These are phyloP conservation scores for Erodium texanum DNA, from an alignment of 441 rosid genomes.

Conservation along the genomic window DNA sequence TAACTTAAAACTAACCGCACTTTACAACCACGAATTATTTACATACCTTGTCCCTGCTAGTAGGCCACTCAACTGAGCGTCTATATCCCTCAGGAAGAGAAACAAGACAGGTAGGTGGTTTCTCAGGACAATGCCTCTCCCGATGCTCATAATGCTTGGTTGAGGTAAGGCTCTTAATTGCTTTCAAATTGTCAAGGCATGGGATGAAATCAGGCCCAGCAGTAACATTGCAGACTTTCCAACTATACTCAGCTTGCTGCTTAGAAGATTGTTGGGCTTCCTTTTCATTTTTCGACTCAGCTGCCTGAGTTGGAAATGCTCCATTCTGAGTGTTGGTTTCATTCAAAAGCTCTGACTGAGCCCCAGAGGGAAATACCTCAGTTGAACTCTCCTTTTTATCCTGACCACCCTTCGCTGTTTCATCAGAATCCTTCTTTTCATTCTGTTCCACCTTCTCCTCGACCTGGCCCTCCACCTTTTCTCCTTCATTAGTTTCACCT, in stretches of 20 bases:
- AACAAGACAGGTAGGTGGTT: conserved; percentile 81
- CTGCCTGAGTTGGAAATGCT: conserved; percentile 76
- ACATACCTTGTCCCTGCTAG: conserved; percentile 79
- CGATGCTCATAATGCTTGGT: conserved; percentile 95
- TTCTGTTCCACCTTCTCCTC: conserved; percentile 36
- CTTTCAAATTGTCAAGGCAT: conserved; percentile 80
- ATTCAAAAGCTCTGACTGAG: conserved; percentile 65
- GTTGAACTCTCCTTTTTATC: conserved; percentile 35
- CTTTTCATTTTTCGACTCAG: conserved; percentile 82
- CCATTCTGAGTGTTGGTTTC: conserved; percentile 61
- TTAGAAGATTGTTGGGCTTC: conserved; percentile 48
- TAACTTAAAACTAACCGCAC: not conserved
- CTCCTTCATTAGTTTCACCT: conserved; percentile 26
- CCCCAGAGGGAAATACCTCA: conserved; percentile 67
- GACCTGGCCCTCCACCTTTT: conserved; percentile 30
- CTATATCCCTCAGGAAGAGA: conserved; percentile 77
- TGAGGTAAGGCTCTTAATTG: conserved; percentile 52
- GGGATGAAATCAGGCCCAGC: conserved; percentile 90
- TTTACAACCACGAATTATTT: not conserved
- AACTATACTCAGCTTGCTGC: conserved; percentile 33
- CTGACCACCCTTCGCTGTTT: conserved; percentile 34
- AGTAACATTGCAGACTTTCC: conserved; percentile 80
- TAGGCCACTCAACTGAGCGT: conserved; percentile 77
- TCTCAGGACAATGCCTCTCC: conserved; percentile 88
- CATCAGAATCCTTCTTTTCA: conserved; percentile 31